Evolutionary conservation across 225 moss, liverwort and hornwort species (phyloP).

Genomic region (Polytrichum commune): DNA sequence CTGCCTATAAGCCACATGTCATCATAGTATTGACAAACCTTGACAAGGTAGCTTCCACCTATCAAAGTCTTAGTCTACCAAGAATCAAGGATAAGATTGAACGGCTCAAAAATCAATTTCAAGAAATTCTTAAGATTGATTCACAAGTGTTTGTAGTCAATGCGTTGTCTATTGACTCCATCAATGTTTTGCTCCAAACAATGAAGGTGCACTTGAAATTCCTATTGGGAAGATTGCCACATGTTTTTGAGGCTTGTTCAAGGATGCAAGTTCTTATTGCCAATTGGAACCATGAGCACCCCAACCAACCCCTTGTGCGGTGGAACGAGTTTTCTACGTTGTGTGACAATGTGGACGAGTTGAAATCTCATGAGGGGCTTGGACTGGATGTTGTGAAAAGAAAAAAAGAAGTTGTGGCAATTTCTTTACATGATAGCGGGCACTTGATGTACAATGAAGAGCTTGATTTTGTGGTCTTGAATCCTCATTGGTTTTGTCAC

Average conservation of each 20-base stretch:
- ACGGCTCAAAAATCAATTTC: too few relatives aligned
- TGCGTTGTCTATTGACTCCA: background rate
- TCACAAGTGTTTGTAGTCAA: too few relatives aligned
- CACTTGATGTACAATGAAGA: slow-evolving; percentile 27
- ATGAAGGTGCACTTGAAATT: background rate
- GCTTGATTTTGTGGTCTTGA: slow-evolving; percentile 20
- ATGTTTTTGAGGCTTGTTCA: background rate
- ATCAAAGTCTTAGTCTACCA: too few relatives aligned
- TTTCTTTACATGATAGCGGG: slow-evolving; percentile 32
- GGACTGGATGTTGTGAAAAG: background rate
- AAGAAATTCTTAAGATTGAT: too few relatives aligned
- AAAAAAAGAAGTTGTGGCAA: slow-evolving; percentile 8
- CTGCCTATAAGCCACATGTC: too few relatives aligned
- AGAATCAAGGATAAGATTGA: too few relatives aligned
- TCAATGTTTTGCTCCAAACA: accelerated
- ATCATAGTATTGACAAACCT: too few relatives aligned
- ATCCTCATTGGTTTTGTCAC: slow-evolving; percentile 32
- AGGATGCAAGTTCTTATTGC: background rate
- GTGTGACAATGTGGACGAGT: background rate
- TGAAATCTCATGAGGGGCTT: background rate
- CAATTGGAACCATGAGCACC: background rate
- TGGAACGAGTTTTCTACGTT: background rate
- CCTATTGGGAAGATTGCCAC: background rate
- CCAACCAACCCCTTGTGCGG: background rate
- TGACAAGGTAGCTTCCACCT: too few relatives aligned